phyloP scores from a whole-genome alignment of 1,284 basidiomycete species.

The Psilocybe mexicana region DNA sequence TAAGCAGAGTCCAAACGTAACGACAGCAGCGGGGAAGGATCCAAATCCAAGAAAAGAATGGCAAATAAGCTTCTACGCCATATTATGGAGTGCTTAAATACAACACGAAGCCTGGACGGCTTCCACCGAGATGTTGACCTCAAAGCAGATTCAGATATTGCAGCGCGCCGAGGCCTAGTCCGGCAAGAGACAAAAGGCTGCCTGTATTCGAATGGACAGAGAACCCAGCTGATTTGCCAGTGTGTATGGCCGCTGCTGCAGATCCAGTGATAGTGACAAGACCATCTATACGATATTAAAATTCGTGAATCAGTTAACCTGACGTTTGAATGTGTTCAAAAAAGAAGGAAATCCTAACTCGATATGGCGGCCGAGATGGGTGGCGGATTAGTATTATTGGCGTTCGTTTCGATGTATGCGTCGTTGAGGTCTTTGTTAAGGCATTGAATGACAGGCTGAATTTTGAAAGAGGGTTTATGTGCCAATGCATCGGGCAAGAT shows the following conservation, averaged over 20 bases:
- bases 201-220: neutral
- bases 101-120: neutral
- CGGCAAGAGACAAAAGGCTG: constrained; percentile 4
- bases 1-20: constrained; percentile 3
- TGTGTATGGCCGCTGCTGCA: neutral
- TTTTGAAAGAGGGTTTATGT: constrained; percentile 58
- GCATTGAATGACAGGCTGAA: constrained; percentile 69
- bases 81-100: neutral
- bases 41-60: neutral
- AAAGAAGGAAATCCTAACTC: constrained; percentile 10
- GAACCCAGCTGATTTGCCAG: constrained; percentile 7
- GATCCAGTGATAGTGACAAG: constrained; percentile 12
- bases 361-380: constrained; percentile 32
- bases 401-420: constrained; percentile 70
- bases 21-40: neutral
- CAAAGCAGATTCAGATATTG: neutral
- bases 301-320: constrained; percentile 1
- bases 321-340: neutral
- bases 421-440: constrained; percentile 54
- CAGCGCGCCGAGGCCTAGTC: constrained; percentile 3
- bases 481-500: constrained; percentile 68
- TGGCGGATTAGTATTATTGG: constrained; percentile 58
- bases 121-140: neutral
- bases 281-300: constrained; percentile 6
- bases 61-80: neutral